These are phyloP conservation scores for Chrysosporium keratinophilum DNA, from an alignment of 2,329 filamentous ascomycete species.

Conservation along the genomic window DNA sequence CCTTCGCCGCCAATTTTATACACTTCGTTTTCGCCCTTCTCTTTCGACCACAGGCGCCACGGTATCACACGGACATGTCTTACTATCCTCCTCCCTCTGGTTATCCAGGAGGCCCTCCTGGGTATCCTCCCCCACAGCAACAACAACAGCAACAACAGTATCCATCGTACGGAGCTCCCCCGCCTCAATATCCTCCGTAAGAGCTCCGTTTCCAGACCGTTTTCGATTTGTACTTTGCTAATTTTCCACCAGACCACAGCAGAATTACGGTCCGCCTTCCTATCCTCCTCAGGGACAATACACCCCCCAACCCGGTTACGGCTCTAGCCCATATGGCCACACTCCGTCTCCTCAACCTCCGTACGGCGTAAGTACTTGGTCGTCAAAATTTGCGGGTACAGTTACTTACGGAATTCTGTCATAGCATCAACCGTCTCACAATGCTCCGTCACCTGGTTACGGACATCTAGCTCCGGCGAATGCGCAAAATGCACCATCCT, in stretches of 20 bases:
- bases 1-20: neutral
- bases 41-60: slow-evolving; percentile 11
- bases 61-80: slow-evolving; percentile 41
- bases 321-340: slow-evolving; percentile 29
- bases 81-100: slow-evolving; percentile 50
- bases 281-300: slow-evolving; percentile 19
- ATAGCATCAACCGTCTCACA: neutral
- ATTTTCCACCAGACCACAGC: slow-evolving; percentile 1
- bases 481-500: slow-evolving; percentile 30
- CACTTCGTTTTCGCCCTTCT: neutral
- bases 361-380: slow-evolving; percentile 29
- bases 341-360: slow-evolving; percentile 34
- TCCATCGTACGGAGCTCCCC: slow-evolving; percentile 27
- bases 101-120: slow-evolving; percentile 44
- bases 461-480: slow-evolving; percentile 14
- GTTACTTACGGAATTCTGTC: slow-evolving; percentile 1
- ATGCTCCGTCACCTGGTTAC: neutral
- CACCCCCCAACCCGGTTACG: slow-evolving; percentile 32
- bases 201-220: slow-evolving; percentile 11
- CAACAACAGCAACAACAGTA: slow-evolving; percentile 29
- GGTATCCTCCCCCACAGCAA: slow-evolving; percentile 32
- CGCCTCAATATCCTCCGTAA: slow-evolving; percentile 34
- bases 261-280: slow-evolving; percentile 7
- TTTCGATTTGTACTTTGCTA: slow-evolving; percentile 7
- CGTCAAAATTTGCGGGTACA: neutral